phyloP scores from a whole-genome alignment of 164 flowering plant species.

The Sedum album region DNA sequence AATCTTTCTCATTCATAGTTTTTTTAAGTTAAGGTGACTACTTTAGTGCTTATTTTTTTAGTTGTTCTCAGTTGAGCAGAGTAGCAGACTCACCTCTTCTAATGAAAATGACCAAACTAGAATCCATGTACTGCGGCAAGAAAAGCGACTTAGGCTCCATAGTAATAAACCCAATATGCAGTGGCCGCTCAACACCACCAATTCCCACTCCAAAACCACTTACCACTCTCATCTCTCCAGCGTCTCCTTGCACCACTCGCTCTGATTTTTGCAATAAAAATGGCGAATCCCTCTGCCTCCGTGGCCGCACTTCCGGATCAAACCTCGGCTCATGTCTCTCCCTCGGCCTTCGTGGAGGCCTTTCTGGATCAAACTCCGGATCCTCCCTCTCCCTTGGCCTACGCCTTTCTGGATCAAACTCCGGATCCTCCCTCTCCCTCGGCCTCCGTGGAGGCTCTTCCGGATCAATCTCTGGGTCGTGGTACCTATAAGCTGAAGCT shows the following conservation, averaged over 20 bases:
- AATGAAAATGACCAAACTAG: conserved; percentile 62
- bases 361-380: conserved; percentile 14
- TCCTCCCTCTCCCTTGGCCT: conserved; percentile 13
- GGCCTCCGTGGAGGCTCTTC: conserved; percentile 5
- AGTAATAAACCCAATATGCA: conserved; percentile 76
- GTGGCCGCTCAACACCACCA: conserved; percentile 18
- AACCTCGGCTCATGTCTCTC: not conserved
- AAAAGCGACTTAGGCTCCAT: conserved; percentile 79
- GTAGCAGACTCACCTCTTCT: conserved; percentile 40
- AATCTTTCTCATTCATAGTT: not conserved
- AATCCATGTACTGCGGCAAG: conserved; percentile 83
- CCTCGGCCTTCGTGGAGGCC: conserved; percentile 11
- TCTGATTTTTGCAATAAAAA: conserved; percentile 48
- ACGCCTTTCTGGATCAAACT: not conserved
- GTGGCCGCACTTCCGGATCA: not conserved
- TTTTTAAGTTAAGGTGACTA: no score
- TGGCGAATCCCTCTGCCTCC: conserved; percentile 10
- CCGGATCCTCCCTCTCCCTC: conserved; percentile 12
- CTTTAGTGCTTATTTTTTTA: no score
- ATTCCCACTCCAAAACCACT: conserved; percentile 24
- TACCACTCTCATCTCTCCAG: conserved; percentile 70
- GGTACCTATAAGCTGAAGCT: conserved; percentile 6
- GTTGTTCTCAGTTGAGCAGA: not conserved
- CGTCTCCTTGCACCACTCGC: conserved; percentile 54
- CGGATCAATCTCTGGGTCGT: conserved; percentile 7